Evolutionary conservation across 2,329 filamentous ascomycete genomes (phyloP), one percentile per base, ranked within the genome.

Genomic region (Fusarium sp.): DNA sequence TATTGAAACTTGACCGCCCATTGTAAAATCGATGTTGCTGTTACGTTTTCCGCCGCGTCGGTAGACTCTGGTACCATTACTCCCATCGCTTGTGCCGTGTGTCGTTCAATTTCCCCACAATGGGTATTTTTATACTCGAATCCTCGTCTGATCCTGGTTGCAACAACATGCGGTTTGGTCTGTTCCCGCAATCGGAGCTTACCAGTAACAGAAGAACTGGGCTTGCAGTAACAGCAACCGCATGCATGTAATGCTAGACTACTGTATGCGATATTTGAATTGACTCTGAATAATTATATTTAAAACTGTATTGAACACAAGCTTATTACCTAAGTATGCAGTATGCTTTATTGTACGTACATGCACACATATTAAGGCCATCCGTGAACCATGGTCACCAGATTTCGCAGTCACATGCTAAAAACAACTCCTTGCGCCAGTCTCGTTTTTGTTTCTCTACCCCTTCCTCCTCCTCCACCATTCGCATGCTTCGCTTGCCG

Each of bases 321-420:
- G 33, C 25, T 6, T 39, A 30, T 30, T 30, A 6, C 27, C 4
- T 23, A 23, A 3, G 25, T 25, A 9, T 9, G 9, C 5, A 25
- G 25, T 10, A 3, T 35, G 15, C 39, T 14, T 33, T 22, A 19
- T 40, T n/a, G 40, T 20, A 20, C 20, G 20, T 15, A 39, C 19
- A 51, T 10, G 10, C n/a, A 33, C 17, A 39, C n/a, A 25, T 19
- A 43, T 10, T 9, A 37, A 49, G 19, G 23, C 13, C 30, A 33
- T 17, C 22, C 32, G 14, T 27, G 40, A 56, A 62, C 37, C 58
- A 54, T 47, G 50, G 53, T 65, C 55, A 49, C 30, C 22, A 61
- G 10, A 30, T 13, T 55, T 45, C 56, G 47, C 58, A 68, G 63
- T 72, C 71, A 73, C 68, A 73, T 72, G 71, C 64, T 62, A 67